Conservation (phyloP, 441 rosid genomes). For the Syzygium syzygioides region DNA sequence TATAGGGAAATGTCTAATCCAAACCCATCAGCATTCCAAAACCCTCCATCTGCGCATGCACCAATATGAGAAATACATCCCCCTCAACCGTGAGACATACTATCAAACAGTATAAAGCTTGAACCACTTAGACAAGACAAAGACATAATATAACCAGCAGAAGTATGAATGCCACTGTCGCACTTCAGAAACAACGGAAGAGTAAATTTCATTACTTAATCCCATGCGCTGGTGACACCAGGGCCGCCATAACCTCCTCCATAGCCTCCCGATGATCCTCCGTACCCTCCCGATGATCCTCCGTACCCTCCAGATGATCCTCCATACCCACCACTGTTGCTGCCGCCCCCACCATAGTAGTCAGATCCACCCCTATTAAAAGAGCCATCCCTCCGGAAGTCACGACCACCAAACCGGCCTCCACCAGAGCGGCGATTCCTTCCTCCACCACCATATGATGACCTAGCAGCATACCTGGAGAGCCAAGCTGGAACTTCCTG, state of each 20-base stretch:
- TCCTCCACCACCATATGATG: conserved; percentile 5
- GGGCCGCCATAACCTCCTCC: conserved; percentile 5
- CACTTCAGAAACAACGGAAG: neutral
- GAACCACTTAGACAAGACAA: conserved; percentile 2
- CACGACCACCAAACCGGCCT: conserved; percentile 19
- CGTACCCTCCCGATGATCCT: conserved; percentile 1
- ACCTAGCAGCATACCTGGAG: conserved; percentile 12
- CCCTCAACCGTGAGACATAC: neutral
- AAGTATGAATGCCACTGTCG: neutral
- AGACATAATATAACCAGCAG: neutral
- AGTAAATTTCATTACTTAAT: conserved; percentile 1
- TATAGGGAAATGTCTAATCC: neutral
- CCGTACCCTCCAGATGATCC: conserved; percentile 5
- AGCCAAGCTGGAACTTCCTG: conserved; percentile 20
- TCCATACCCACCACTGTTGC: neutral
- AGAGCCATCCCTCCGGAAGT: conserved; percentile 12
- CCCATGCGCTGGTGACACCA: conserved; percentile 20
- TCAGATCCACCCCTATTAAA: conserved; percentile 13
- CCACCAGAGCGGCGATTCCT: conserved; percentile 18
- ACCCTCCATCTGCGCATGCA: neutral
- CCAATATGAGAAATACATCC: neutral
- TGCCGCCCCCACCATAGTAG: conserved; percentile 10
- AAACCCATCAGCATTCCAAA: neutral
- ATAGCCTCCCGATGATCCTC: neutral
- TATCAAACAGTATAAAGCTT: conserved; percentile 10